phyloP scores from a whole-genome alignment of 2,329 filamentous ascomycete species.

The Monilinia fructigena region DNA sequence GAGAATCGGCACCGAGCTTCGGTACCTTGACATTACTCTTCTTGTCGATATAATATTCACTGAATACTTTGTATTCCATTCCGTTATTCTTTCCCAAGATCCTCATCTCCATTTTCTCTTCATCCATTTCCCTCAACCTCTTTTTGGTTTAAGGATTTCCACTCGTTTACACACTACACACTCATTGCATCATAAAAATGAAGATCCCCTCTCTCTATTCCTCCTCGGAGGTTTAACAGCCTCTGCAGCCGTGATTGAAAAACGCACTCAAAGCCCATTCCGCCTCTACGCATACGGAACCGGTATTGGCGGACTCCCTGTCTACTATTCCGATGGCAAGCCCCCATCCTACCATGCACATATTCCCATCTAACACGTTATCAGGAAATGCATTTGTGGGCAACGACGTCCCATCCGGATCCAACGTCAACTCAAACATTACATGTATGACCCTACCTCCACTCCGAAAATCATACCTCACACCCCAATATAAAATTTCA shows the following conservation, averaged over 20 bases:
- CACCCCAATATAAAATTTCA: background rate
- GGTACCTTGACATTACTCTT: background rate
- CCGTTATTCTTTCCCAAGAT: background rate
- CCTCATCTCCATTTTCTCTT: background rate
- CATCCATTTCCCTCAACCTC: background rate
- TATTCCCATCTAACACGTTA: background rate
- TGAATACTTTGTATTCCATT: background rate
- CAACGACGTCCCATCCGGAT: background rate
- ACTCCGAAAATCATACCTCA: background rate
- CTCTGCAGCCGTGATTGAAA: constrained; percentile 15
- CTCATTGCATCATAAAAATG: background rate
- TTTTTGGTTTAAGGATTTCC: background rate
- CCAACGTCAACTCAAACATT: constrained; percentile 16
- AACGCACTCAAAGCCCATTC: constrained; percentile 1
- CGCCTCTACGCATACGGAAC: constrained; percentile 20
- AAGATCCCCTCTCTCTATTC: constrained; percentile 17
- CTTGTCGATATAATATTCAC: constrained; percentile 10
- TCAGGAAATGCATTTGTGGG: constrained; percentile 17
- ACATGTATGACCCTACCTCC: background rate
- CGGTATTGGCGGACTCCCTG: constrained; percentile 16
- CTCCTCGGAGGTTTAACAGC: constrained; percentile 9
- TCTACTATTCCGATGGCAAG: constrained; percentile 21
- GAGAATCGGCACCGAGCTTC: background rate
- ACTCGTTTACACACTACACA: background rate
- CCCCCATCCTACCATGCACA: background rate